Evolutionary conservation across 768 basidiomycete genomes (phyloP).

Genomic region (Amanita rimosa): DNA sequence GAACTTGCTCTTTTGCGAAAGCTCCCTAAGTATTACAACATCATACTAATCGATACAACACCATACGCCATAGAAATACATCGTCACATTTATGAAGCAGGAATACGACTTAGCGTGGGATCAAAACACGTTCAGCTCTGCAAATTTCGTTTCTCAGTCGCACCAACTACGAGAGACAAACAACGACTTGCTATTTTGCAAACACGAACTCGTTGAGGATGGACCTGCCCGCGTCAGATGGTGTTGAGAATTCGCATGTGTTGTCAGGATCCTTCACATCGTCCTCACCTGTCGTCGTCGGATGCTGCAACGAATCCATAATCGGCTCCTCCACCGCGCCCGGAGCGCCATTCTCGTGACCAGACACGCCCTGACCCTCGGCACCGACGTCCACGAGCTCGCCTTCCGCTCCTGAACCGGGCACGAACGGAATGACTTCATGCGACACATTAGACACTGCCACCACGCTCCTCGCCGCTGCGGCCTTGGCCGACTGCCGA

Average conservation of each 20-base stretch:
- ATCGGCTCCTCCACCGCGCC: constrained; percentile 2
- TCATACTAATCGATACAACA: too few species aligned
- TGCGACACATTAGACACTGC: background rate
- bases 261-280: background rate
- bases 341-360: background rate
- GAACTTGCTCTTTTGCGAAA: too few species aligned
- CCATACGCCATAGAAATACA: background rate
- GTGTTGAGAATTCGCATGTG: background rate
- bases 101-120: background rate
- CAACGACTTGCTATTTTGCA: background rate
- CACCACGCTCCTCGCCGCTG: background rate
- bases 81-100: background rate
- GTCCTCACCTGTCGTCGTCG: constrained; percentile 1
- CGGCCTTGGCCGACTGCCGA: constrained; percentile 22
- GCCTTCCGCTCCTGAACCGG: background rate
- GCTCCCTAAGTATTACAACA: too few species aligned
- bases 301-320: constrained; percentile 6
- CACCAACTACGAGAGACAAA: background rate
- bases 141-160: background rate
- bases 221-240: background rate
- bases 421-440: background rate
- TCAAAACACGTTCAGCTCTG: background rate
- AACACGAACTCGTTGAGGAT: background rate
- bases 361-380: background rate
- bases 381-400: background rate